Evolutionary conservation across 768 basidiomycete species (phyloP), one percentile per base, ranked within the genome.

Genomic region (Boletus barrowsii): DNA sequence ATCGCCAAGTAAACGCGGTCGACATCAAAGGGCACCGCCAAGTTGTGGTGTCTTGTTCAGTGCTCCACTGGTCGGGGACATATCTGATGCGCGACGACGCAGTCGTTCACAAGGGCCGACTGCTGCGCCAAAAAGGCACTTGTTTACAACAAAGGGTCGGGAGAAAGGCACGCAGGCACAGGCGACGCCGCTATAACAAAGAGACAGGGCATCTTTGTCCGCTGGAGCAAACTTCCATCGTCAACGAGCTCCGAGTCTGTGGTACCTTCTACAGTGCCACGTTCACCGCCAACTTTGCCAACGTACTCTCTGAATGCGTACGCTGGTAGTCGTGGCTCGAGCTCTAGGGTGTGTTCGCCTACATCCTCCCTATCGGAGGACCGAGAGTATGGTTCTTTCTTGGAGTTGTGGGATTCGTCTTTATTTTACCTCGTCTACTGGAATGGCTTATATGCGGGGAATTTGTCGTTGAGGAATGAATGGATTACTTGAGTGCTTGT

Each of bases 31-130:
- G 14, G 13, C 10, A 35, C 14, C 3, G 26, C n/a, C 32, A 33
- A 8, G 32, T 49, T 22, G 22, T 24, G 15, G 5, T 43, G 3
- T 43, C 22, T 10, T 35, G 33, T 14, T 35, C 32, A 68, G 65
- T 59, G 43, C 20, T 68, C 67, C 29, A 67, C 60, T 0, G 67
- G 67, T 14, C 60, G 67, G 11, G 67, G 67, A 68, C n/a, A 68
- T 68, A 49, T 58, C 50, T 5, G 42, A 55, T 26, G 10, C 20
- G 18, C 57, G 40, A 32, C 55, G 48, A 10, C 58, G 57, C 11
- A 54, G 47, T 10, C 42, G 32, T 13, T 58, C 60, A 1, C 62
- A 57, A 3, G 58, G 51, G 1, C 13, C 20, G 15, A 26, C 18
- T 8, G 11, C 35, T 6, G 1, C 32, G 3, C n/a, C 55, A 0